Evolutionary conservation across 192 early-diverging fungal genomes (phyloP).

Genomic region (Mortierella claussenii): DNA sequence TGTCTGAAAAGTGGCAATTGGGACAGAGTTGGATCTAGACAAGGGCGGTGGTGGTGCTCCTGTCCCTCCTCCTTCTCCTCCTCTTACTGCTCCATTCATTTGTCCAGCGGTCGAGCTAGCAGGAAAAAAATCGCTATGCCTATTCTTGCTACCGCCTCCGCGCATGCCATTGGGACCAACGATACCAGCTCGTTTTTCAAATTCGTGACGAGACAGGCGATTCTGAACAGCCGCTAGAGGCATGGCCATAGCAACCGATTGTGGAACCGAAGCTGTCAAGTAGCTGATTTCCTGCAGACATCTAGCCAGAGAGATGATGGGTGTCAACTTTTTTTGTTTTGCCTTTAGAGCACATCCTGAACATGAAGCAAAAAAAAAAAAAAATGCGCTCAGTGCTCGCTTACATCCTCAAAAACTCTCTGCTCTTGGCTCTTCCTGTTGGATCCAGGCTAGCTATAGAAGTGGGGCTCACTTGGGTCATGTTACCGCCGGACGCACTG

Average conservation of each 20-base stretch:
- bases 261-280: conserved; percentile 40
- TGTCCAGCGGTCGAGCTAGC: conserved; percentile 1
- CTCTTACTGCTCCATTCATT: not conserved
- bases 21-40: conserved; percentile 44
- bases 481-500: conserved; percentile 30
- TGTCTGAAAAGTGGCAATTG: conserved; percentile 16
- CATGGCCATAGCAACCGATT: conserved; percentile 18
- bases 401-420: conserved; percentile 53
- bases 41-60: conserved; percentile 9
- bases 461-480: conserved; percentile 50
- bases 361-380: not conserved
- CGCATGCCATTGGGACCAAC: conserved; percentile 32
- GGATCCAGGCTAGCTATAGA: conserved; percentile 28
- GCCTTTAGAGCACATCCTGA: not conserved
- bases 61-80: conserved; percentile 2
- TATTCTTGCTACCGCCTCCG: conserved; percentile 18
- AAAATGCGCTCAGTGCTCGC: not conserved
- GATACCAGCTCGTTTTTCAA: conserved; percentile 18
- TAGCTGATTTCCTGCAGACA: conserved; percentile 53
- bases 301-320: not conserved
- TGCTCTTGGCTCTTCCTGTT: conserved; percentile 47
- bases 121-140: conserved; percentile 46
- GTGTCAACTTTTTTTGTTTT: not conserved
- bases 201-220: conserved; percentile 35
- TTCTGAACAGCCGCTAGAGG: conserved; percentile 15